These are phyloP conservation scores for Mortierella sp. DNA, from an alignment of 371 early-diverging fungal species.

Conservation along the genomic window DNA sequence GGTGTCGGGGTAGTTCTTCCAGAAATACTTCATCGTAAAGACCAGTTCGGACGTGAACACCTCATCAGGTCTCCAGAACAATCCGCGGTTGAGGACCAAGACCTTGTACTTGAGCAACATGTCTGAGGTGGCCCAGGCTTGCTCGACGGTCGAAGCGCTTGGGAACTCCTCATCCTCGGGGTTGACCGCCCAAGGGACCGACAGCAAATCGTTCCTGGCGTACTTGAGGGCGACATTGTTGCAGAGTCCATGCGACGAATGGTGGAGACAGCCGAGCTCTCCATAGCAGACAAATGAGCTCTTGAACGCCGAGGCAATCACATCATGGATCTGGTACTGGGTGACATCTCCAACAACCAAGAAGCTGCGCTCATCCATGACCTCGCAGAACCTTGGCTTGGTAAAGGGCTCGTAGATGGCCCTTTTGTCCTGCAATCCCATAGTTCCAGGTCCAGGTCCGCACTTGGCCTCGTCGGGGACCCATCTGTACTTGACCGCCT, in stretches of 20 bases:
- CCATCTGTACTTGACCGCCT: conserved; percentile 55
- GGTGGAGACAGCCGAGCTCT: conserved; percentile 66
- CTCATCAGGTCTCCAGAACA: conserved; percentile 65
- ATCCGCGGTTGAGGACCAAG: conserved; percentile 66
- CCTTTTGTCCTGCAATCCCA: conserved; percentile 34
- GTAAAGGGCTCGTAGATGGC: conserved; percentile 28
- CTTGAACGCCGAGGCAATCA: conserved; percentile 65
- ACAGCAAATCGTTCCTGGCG: conserved; percentile 70
- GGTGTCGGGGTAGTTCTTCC: conserved; percentile 60
- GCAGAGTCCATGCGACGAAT: conserved; percentile 44
- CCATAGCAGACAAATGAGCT: conserved; percentile 73
- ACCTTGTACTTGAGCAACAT: conserved; percentile 61
- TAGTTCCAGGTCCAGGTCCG: conserved; percentile 39
- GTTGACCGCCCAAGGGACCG: conserved; percentile 58
- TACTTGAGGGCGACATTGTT: conserved; percentile 60
- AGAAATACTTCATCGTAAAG: conserved; percentile 63
- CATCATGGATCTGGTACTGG: conserved; percentile 71
- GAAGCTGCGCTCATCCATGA: conserved; percentile 41
- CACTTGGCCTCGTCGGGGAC: conserved; percentile 47
- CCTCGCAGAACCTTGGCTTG: conserved; percentile 35
- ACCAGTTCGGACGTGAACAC: conserved; percentile 63
- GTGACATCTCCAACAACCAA: conserved; percentile 71
- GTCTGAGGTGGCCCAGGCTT: conserved; percentile 65
- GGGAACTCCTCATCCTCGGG: conserved; percentile 63
- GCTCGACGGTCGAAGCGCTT: conserved; percentile 61